Base-by-base conservation (phyloP, 2,329 filamentous ascomycete genomes). In the Colletotrichum siamense region DNA sequence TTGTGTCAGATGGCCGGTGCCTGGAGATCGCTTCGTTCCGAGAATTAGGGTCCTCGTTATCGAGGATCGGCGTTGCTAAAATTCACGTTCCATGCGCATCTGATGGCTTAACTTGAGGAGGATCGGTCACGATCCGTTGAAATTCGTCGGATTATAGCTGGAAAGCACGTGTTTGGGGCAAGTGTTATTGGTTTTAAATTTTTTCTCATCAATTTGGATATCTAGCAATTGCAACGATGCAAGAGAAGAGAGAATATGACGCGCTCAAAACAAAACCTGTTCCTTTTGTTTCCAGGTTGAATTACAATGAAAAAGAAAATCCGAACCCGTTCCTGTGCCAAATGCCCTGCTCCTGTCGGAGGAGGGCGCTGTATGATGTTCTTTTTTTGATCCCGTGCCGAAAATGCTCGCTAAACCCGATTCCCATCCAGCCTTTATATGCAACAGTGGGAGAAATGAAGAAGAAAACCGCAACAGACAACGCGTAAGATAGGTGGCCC, bases 371-470 rank as follows among this genome's bases (percentile, higher is more conserved):
- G 59, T 52, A 66, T 61, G 63, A 74, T 34, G 39, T 44, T 44
- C 8, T 65, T 71, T 52, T 73, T 72, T 72, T 73, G 44, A 52
- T 59, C 32, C 74, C 70, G 44, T 76, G 49, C 70, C 74, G 65
- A 39, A 55, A 76, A 76, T 76, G 74, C 74, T 74, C 70, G 74
- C 74, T 69, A 39, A 76, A 76, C 7, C 65, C 64, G 44, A 39
- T 59, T 66, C 64, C 49, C 70, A 36, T 26, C 74, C 49, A 49
- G 49, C 44, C 65, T 55, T 52, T 70, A 24, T 52, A 61, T 61
- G 64, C 59, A 61, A 55, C 49, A 52, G 59, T 49, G 28, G 49
- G 18, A 65, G 59, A 73, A 64, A 63, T 73, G 63, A 69, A 73
- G 59, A 73, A 61, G 36, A 76, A 39, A 52, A 59, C 22, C 12